phyloP scores from a whole-genome alignment of 225 moss, liverwort and hornwort genomes.

The Polytrichum formosum region DNA sequence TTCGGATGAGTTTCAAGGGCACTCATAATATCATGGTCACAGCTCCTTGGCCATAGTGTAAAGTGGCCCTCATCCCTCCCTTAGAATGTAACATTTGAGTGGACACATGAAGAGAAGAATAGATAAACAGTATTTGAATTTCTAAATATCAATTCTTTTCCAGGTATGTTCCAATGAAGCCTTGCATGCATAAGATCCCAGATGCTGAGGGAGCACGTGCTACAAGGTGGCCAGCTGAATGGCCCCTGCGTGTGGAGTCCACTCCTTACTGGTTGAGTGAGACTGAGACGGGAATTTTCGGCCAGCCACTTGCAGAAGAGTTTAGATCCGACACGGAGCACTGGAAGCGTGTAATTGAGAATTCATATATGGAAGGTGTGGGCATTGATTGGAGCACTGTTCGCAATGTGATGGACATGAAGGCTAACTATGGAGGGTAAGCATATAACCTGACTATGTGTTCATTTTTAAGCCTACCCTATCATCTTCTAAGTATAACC shows the following conservation, averaged over 20 bases:
- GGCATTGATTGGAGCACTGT: slow-evolving; percentile 64
- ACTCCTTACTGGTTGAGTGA: slow-evolving; percentile 71
- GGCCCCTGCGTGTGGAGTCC: slow-evolving; percentile 56
- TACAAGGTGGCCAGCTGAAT: slow-evolving; percentile 70
- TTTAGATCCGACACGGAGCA: slow-evolving; percentile 63
- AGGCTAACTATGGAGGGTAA: slow-evolving; percentile 94
- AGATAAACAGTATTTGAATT: too few species aligned
- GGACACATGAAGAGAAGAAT: too few species aligned
- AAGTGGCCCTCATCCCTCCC: too few species aligned
- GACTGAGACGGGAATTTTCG: slow-evolving; percentile 69
- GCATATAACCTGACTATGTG: background rate
- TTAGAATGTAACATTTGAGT: too few species aligned
- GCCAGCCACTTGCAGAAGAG: slow-evolving; percentile 61
- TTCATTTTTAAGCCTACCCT: background rate
- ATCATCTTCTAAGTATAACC: too few species aligned
- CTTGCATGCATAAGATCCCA: slow-evolving; percentile 82
- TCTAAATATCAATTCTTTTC: background rate
- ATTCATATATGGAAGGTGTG: slow-evolving; percentile 58
- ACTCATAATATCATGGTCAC: too few species aligned
- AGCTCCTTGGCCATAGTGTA: too few species aligned
- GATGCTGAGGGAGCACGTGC: slow-evolving; percentile 33
- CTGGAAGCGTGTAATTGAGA: slow-evolving; percentile 61
- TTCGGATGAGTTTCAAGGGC: too few species aligned
- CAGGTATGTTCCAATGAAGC: slow-evolving; percentile 88
- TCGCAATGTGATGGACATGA: slow-evolving; percentile 93